Conservation (phyloP, 495 filamentous ascomycete genomes). For the Hypomontagnella submonticulosa region DNA sequence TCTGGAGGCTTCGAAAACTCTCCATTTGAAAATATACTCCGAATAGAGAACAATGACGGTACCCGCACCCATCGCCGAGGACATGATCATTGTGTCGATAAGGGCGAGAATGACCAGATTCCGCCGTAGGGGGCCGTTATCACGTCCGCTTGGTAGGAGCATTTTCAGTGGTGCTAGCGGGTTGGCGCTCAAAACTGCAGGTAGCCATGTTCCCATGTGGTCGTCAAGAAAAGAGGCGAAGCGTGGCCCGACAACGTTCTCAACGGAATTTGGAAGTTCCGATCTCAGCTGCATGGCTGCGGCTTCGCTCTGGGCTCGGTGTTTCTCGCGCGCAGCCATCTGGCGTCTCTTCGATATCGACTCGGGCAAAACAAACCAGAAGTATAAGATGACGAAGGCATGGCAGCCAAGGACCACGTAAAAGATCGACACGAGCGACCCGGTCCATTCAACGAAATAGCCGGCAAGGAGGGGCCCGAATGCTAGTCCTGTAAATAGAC, state of each 20-base stretch:
- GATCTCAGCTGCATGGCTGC: conserved; percentile 30
- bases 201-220: conserved; percentile 55
- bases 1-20: conserved; percentile 75
- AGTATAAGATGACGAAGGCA: conserved; percentile 71
- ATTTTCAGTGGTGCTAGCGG: conserved; percentile 80
- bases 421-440: conserved; percentile 77
- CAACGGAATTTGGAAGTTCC: conserved; percentile 34
- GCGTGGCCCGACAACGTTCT: conserved; percentile 29
- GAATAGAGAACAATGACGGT: conserved; percentile 83
- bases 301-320: conserved; percentile 53
- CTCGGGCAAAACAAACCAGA: conserved; percentile 80
- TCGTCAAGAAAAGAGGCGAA: conserved; percentile 40
- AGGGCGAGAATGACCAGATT: conserved; percentile 84
- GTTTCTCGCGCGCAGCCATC: conserved; percentile 72
- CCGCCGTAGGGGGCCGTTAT: conserved; percentile 70
- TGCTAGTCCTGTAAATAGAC: conserved; percentile 87
- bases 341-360: conserved; percentile 78
- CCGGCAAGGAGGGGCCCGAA: conserved; percentile 83
- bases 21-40: conserved; percentile 83
- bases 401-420: conserved; percentile 80
- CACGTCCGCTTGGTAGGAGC: conserved; percentile 74
- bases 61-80: conserved; percentile 82
- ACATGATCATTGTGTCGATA: conserved; percentile 81
- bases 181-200: conserved; percentile 57
- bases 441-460: conserved; percentile 76